Base-by-base conservation (phyloP, 441 rosid species). In the Populus hybrid region DNA sequence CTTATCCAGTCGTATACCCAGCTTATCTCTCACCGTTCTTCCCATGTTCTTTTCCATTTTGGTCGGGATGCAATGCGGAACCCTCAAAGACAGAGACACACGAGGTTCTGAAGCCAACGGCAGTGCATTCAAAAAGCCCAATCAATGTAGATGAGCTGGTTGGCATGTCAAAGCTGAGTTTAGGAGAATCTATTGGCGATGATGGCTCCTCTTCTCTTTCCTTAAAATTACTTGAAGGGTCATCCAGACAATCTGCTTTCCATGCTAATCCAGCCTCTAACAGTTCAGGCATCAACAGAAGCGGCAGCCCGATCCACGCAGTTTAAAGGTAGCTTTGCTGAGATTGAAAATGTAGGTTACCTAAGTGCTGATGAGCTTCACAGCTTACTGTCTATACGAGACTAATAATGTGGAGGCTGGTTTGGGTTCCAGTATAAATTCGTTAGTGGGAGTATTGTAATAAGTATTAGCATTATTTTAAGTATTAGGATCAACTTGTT, bases 241-340 rank as follows among this genome's bases (percentile, higher is more conserved):
- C 94, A 21, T 74, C 92, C 24, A 86, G 99, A 81, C 98, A 86
- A 72, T 93, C 96, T 12, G 95, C 98, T 0, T 95, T 95, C 80
- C 97, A 92, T 78, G 86, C 93, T 10, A 93, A 84, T 74, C 85
- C 88, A 40, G 70, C 83, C 0, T 85, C 85, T 11, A 86, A 79
- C 70, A 80, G 78, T 46, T 77, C 93, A 3, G 86, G 83, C 40
- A 82, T 93, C 80, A 85, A 85, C 80, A 82, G 88, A 57, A 76
- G 72, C 32, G 84, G 84, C 76, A 91, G 84, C 77, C 88, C 92
- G 1, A 90, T 93, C 76, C 97, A 89, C 70, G 98, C 97, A 0
- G 86, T 86, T 67, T 95, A 88, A 92, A 67, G 78, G 30, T 46
- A 32, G 73, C 40, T 68, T 73, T 23, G 64, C 75, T 69, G 75